Percentiles rank a stretch among this genome's conserved stretches.
Evolutionary conservation across 805 yeast species (phyloP).

Genomic region (Priceomyces haplophilus): DNA sequence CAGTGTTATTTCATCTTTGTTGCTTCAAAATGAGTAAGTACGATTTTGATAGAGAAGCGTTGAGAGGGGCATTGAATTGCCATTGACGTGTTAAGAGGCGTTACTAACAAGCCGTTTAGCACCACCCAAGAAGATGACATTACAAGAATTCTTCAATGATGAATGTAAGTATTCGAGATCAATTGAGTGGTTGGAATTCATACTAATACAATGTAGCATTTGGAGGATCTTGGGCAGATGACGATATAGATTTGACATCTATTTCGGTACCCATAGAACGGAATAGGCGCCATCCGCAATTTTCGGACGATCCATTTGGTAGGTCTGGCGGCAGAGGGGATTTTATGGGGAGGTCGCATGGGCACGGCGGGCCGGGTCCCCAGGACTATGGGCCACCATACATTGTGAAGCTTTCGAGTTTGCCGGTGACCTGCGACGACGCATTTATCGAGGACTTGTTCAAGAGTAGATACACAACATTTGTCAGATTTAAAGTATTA

Average conservation of each 20-base stretch:
- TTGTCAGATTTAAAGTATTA: conserved; percentile 58
- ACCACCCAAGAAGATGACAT: conserved; percentile 46
- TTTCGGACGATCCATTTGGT: conserved; percentile 9
- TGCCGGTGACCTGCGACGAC: conserved; percentile 55
- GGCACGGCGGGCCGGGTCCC: conserved; percentile 7
- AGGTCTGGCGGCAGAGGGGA: conserved; percentile 8
- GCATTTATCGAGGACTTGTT: conserved; percentile 57
- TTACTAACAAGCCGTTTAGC: conserved; percentile 19
- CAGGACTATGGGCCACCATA: conserved; percentile 51
- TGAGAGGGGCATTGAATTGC: background rate
- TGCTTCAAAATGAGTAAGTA: conserved; percentile 13
- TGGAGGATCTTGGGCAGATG: conserved; percentile 50
- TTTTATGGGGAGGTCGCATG: conserved; percentile 8
- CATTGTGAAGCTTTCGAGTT: conserved; percentile 58
- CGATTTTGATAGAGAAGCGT: background rate
- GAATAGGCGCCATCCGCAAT: conserved; percentile 13
- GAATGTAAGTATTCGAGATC: conserved; percentile 36
- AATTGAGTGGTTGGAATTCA: background rate
- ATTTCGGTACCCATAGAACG: conserved; percentile 44
- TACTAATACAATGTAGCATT: conserved; percentile 29
- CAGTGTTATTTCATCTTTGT: background rate
- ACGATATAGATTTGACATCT: conserved; percentile 43
- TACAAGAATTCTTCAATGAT: conserved; percentile 44
- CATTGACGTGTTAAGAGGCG: background rate
- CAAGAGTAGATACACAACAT: conserved; percentile 57